A percentile compares a stretch with the other conserved stretches of the same genome.
phyloP scores from a whole-genome alignment of 202 grass and related monocot species.

The Digitaria exilis region DNA sequence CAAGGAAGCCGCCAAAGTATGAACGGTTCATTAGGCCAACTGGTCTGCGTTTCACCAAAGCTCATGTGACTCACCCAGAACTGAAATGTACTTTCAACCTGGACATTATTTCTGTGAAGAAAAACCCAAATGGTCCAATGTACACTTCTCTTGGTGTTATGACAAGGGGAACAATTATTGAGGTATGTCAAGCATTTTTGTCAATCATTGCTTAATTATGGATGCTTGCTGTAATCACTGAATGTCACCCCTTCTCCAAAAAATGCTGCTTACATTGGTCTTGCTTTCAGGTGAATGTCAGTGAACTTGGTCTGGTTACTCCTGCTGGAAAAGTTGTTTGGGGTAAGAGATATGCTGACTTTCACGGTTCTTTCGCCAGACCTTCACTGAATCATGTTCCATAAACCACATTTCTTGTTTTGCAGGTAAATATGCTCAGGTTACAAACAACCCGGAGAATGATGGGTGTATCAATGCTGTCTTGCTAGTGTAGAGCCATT shows the following conservation, averaged over 20 bases:
- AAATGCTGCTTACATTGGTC: not conserved
- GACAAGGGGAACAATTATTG: conserved; percentile 89
- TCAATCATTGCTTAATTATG: not conserved
- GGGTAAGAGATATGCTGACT: conserved; percentile 52
- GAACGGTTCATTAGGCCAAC: conserved; percentile 86
- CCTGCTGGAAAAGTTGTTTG: conserved; percentile 97
- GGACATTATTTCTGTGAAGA: conserved; percentile 90
- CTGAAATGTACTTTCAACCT: conserved; percentile 94
- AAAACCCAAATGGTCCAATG: conserved; percentile 92
- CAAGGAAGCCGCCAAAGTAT: conserved; percentile 91
- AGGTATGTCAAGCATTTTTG: conserved; percentile 43
- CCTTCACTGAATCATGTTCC: not conserved
- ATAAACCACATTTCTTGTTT: not conserved
- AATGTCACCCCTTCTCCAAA: too few relatives aligned
- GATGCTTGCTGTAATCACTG: too few relatives aligned
- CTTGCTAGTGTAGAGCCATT: conserved; percentile 59
- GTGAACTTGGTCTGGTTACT: conserved; percentile 90
- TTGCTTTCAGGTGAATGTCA: conserved; percentile 70
- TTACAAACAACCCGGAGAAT: conserved; percentile 91
- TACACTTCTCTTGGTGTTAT: conserved; percentile 95
- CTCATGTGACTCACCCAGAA: conserved; percentile 89
- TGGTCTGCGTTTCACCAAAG: conserved; percentile 85
- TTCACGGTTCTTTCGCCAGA: not conserved
- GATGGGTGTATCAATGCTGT: conserved; percentile 94
- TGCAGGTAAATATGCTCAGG: conserved; percentile 93